Evolutionary conservation across 2,329 filamentous ascomycete species (phyloP), one percentile per base, ranked within the genome.

Genomic region (Rhynchosporium secalis): DNA sequence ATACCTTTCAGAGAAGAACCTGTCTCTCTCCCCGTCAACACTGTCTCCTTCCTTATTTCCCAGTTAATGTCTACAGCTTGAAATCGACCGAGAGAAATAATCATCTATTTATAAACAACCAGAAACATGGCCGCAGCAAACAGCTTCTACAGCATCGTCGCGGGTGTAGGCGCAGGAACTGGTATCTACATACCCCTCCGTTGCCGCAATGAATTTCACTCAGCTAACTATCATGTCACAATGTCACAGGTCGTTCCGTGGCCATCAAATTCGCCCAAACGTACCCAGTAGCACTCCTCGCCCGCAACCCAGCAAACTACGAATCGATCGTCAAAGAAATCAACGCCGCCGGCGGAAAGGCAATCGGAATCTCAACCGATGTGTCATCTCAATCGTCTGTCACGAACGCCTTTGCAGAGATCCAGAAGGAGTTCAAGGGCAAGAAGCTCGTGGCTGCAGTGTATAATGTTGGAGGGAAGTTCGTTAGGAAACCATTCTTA

Each of bases 231-330:
- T n/a, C 20, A 47, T n/a, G 9, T 26, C 2, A 12, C 40, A 79
- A 47, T n/a, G 9, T 26, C n/a, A 12, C 41, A 79, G 80, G 81
- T 66, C 73, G 78, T 46, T 76, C 81, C 2, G 73, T 78, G 6
- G 86, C 86, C 26, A 76, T 83, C 59, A 81, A 80, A 62, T 89
- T 89, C 72, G 81, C 85, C 45, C 76, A 85, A 65, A 71, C 81
- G 8, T 95, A 94, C 72, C 85, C 89, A 0, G 87, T 94, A 1
- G 87, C 90, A 1, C 79, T 94, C 1, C 82, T 94, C n/a, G 86
- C 90, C 12, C 87, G 90, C 56, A 85, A 79, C 15, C 80, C 86
- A 0, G 81, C 84, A 47, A 90, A 81, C 74, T 91, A 86, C 76
- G 79, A 84, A 61, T 76, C 80, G n/a, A 80, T 91, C 2, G 86